A percentile compares a stretch with the other conserved stretches of the same genome.
Conservation (phyloP, 805 yeast genomes). For the Komagataella kurtzmanii region DNA sequence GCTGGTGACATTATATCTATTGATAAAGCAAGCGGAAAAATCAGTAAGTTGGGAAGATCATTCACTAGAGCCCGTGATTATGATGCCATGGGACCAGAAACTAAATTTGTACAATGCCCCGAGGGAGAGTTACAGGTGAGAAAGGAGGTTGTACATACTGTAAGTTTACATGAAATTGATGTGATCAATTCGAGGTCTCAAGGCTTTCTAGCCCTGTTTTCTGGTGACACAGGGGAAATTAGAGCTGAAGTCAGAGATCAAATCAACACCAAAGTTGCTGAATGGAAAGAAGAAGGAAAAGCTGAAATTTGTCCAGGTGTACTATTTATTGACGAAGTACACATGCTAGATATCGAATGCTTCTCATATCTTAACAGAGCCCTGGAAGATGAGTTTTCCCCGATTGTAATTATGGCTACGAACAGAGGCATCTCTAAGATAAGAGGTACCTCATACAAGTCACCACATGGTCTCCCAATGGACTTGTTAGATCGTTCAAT, state of each 20-base stretch:
- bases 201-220: conserved; percentile 89
- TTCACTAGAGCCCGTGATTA: conserved; percentile 94
- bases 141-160: conserved; percentile 92
- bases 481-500: conserved; percentile 90
- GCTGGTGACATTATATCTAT: conserved; percentile 96
- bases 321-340: conserved; percentile 93
- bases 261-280: conserved; percentile 92
- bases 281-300: conserved; percentile 98
- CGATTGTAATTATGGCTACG: conserved; percentile 96
- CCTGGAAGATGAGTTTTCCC: conserved; percentile 90
- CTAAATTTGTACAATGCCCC: conserved; percentile 95
- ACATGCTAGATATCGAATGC: conserved; percentile 95
- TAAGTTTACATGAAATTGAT: conserved; percentile 95
- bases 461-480: conserved; percentile 96
- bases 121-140: conserved; percentile 97
- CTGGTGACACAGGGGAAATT: conserved; percentile 97
- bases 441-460: conserved; percentile 83
- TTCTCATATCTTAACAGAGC: conserved; percentile 95
- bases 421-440: conserved; percentile 91
- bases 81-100: conserved; percentile 98
- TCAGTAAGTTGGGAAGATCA: conserved; percentile 89
- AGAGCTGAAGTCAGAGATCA: conserved; percentile 92
- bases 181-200: conserved; percentile 96
- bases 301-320: conserved; percentile 98
- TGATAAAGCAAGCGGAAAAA: conserved; percentile 91